Evolutionary conservation across 768 basidiomycete species (phyloP).

Genomic region (Suillus plorans): DNA sequence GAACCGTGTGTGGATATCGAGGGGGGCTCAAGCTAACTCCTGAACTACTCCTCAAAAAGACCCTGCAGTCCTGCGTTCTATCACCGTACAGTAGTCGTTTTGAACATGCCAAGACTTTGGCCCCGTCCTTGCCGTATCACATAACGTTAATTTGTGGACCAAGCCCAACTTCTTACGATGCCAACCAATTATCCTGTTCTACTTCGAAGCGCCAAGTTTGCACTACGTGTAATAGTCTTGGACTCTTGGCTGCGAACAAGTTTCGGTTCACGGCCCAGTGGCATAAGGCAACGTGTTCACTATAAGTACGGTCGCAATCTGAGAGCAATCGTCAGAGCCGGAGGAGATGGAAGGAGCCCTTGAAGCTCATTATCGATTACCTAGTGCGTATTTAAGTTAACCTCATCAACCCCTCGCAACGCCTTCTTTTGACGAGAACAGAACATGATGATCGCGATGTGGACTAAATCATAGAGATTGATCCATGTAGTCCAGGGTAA

Average conservation of each 20-base stretch:
- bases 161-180: neutral
- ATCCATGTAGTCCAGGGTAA: too few species aligned
- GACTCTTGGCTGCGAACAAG: neutral
- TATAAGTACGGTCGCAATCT: too few species aligned
- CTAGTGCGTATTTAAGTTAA: too few species aligned
- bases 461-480: too few species aligned
- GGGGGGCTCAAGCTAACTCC: neutral
- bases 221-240: constrained; percentile 2
- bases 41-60: neutral
- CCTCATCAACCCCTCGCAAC: too few species aligned
- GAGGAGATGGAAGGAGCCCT: too few species aligned
- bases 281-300: too few species aligned
- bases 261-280: neutral
- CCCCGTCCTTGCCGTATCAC: neutral
- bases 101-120: neutral
- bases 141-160: too few species aligned
- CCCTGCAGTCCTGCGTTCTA: neutral
- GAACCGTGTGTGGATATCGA: neutral
- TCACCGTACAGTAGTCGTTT: neutral
- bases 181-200: neutral
- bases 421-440: too few species aligned
- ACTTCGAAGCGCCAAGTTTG: neutral
- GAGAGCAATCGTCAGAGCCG: too few species aligned
- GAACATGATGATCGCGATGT: too few species aligned
- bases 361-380: too few species aligned